Evolutionary conservation across 306 rosid species (phyloP), one percentile per base, ranked within the genome.

Genomic region (Adenanthera pavonina): DNA sequence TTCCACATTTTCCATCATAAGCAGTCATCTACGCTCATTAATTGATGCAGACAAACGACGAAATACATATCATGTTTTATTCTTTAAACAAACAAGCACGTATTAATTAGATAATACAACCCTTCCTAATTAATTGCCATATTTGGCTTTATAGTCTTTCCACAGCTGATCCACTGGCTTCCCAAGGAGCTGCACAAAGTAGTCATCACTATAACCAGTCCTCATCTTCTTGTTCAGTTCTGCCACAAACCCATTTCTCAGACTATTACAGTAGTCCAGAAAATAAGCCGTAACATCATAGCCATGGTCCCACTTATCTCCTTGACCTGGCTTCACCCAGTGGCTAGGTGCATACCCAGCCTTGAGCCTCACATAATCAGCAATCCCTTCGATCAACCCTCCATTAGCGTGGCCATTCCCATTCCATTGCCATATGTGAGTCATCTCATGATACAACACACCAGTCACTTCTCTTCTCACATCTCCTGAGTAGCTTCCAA

Each of bases 401-500:
- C 83, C 67, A n/a, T 82, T 56, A 8, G 85, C 12, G 1, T 15
- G 14, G 20, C 80, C 82, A 59, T 88, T 84, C 1, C 94, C 94
- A 56, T 79, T 65, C 94, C 96, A 93, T 62, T 93, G 97, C 96
- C 91, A 93, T 2, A 91, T 76, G 1, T 89, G 92, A 0, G 85
- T 38, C 81, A 68, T 70, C 72, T 89, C 91, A 19, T 89, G 94
- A 19, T 87, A 91, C 2, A 91, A 12, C 8, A 93, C 87, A 8
- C 95, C 96, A 2, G 80, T 73, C 0, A 91, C 40, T 47, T 84
- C 92, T 0, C 12, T 80, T 52, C 36, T 88, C 72, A 90, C 8
- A 35, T 93, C 85, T 1, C 92, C 92, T 0, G 34, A 2, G 73
- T 81, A 91, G 7, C 13, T 36, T 1, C 72, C 86, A 2, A 91